Evolutionary conservation across 192 early-diverging fungal species (phyloP), one percentile per base, ranked within the genome.

Genomic region (Lobosporangium transversale): DNA sequence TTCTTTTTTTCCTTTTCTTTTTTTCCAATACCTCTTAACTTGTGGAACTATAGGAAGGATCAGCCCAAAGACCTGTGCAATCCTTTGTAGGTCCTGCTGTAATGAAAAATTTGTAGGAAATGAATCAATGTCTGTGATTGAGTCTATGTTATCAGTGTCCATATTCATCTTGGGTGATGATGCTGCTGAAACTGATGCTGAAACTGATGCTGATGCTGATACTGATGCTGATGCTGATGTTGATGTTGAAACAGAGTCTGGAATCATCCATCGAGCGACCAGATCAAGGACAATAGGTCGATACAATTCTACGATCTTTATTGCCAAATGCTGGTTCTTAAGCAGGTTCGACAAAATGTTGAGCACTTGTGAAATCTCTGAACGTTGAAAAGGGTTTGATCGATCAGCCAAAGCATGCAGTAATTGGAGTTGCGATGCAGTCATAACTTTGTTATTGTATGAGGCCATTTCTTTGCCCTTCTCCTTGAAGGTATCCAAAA

Each of bases 231-330:
- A 40, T 10, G 14, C 37, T 40, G 64, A n/a, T n/a, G n/a, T n/a
- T n/a, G n/a, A n/a, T 2, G 63, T 44, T 18, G 67, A 69, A 0
- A 31, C 26, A 26, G 82, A 76, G 24, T 70, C 82, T n/a, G 81
- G 62, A 11, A 74, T 56, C 17, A 83, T 83, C 93, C 92, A 94
- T 47, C 95, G 88, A 17, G 91, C 90, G 0, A 87, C 84, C 30
- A 97, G 82, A 57, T 97, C 95, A 24, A 95, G 83, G 9, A 94
- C 81, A 15, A 97, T 68, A 3, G 94, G 92, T 20, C 95, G 79
- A 66, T 89, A 90, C 10, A 84, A 64, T n/a, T 75, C 62, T 11
- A 84, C 70, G 42, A 89, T 70, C 47, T 62, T 76, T 52, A 66
- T 58, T 1, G 73, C 45, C 11, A 67, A 27, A 3, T 44, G 37